Evolutionary conservation across 169 alveolate species (phyloP).

Genomic region (Cryptosporidium baileyi): DNA sequence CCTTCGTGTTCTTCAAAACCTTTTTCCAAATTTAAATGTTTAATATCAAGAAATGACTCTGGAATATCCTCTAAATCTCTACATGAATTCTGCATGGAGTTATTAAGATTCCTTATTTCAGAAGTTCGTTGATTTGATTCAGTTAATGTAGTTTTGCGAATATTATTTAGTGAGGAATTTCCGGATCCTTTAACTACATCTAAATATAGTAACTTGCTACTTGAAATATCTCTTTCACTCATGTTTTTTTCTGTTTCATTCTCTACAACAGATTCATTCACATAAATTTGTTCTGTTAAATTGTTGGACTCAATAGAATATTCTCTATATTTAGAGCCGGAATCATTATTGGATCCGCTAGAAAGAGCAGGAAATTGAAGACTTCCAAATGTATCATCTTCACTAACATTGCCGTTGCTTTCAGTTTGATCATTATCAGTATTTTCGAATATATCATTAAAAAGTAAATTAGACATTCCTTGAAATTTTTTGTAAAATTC

Average conservation of each 20-base stretch:
- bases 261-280: neutral
- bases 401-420: neutral
- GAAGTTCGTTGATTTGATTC: neutral
- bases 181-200: constrained; percentile 57
- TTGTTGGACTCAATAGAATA: too few species aligned
- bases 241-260: neutral
- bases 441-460: constrained; percentile 19
- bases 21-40: neutral
- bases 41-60: neutral
- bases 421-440: neutral
- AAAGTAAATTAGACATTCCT: neutral
- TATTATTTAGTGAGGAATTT: neutral
- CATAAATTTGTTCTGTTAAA: neutral
- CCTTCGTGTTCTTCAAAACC: neutral
- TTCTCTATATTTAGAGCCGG: neutral
- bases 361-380: neutral
- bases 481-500: constrained; percentile 29
- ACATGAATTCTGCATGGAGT: neutral
- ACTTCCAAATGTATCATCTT: neutral
- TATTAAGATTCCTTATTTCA: neutral
- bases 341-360: neutral
- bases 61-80: neutral
- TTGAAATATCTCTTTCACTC: neutral
- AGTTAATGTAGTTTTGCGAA: neutral
- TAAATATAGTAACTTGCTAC: constrained; percentile 6